Conservation (phyloP, 768 basidiomycete genomes). For the Amanita pallidorosea region DNA sequence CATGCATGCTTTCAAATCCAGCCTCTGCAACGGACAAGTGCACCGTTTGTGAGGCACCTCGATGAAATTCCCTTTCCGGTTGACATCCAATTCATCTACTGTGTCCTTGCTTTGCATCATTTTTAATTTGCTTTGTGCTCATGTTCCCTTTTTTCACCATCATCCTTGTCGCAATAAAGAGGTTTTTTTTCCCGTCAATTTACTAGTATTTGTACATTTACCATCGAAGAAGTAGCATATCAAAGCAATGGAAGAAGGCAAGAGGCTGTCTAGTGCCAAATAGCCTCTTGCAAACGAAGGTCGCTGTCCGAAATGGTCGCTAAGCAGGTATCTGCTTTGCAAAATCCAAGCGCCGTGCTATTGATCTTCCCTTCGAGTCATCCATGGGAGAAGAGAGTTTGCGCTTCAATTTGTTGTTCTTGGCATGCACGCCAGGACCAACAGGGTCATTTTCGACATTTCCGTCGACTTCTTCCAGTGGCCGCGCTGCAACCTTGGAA, state of each 20-base stretch:
- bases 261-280: not conserved
- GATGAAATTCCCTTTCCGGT: slow-evolving; percentile 6
- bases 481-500: slow-evolving; percentile 29
- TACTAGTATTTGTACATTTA: slow-evolving; percentile 10
- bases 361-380: slow-evolving; percentile 37
- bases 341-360: slow-evolving; percentile 69
- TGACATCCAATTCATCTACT: slow-evolving; percentile 27
- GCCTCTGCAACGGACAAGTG: slow-evolving; percentile 36
- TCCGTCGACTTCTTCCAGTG: slow-evolving; percentile 71
- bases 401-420: slow-evolving; percentile 55
- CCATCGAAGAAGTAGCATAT: slow-evolving; percentile 1
- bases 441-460: slow-evolving; percentile 45
- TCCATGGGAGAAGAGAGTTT: slow-evolving; percentile 55
- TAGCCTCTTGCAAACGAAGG: not conserved
- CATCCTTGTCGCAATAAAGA: slow-evolving; percentile 4
- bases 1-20: slow-evolving; percentile 42
- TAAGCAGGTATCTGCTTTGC: slow-evolving; percentile 27
- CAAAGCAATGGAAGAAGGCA: not conserved
- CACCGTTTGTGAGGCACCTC: slow-evolving; percentile 34
- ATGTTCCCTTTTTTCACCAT: not conserved
- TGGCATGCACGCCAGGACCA: slow-evolving; percentile 42
- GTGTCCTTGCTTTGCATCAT: not conserved
- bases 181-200: not conserved
- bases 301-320: not conserved
- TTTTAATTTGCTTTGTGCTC: not conserved